phyloP scores from a whole-genome alignment of 2,329 filamentous ascomycete species.

The Dactylellina haptotyla region DNA sequence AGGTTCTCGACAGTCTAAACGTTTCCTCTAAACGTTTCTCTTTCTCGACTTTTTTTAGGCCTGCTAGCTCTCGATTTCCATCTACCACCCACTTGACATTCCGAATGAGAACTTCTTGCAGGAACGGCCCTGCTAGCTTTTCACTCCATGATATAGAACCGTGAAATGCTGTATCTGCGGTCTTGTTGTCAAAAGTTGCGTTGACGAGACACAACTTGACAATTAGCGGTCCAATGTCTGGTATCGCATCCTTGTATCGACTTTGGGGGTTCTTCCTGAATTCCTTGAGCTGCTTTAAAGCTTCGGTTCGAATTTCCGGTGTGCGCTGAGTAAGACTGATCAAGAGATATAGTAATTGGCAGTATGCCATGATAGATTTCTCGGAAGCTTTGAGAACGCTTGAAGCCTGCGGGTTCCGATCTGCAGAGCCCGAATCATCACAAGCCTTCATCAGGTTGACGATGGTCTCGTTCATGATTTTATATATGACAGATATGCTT shows the following conservation, averaged over 20 bases:
- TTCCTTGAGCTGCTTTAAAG: neutral
- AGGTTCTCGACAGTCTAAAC: neutral
- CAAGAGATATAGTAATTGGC: slow-evolving; percentile 3
- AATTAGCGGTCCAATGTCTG: neutral
- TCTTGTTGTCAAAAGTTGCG: neutral
- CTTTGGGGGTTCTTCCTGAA: neutral
- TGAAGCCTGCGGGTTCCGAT: neutral
- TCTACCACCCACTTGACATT: slow-evolving; percentile 5
- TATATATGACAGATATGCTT: neutral
- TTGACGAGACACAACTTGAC: slow-evolving; percentile 1
- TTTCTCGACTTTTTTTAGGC: neutral
- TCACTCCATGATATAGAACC: neutral
- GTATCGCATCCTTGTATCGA: neutral
- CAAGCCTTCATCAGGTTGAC: slow-evolving; percentile 8
- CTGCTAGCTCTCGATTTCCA: neutral
- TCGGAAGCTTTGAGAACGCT: slow-evolving; percentile 1
- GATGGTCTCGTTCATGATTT: slow-evolving; percentile 1
- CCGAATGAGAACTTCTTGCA: neutral
- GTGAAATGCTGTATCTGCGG: neutral
- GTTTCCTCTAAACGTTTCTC: neutral
- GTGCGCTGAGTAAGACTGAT: neutral
- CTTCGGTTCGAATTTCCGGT: neutral
- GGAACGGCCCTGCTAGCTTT: neutral
- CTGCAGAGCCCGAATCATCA: neutral
- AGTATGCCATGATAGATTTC: slow-evolving; percentile 6